A percentile compares a stretch with the other conserved stretches of the same genome.
Conservation (phyloP, 441 rosid genomes). For the Mallotus repandus region DNA sequence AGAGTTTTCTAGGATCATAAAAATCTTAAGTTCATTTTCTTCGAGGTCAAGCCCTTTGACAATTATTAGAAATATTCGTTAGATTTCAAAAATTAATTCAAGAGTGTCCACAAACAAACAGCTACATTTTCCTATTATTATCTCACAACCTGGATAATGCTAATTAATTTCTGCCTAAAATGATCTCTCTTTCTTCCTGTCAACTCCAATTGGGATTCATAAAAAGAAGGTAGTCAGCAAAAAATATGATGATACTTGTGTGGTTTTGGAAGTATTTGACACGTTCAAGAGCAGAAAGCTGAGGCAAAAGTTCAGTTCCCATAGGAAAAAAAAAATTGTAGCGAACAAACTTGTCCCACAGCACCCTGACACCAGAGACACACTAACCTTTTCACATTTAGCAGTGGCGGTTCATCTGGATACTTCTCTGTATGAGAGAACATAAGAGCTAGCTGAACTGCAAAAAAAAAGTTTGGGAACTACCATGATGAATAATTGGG, state of each 20-base stretch:
- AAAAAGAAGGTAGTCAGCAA: not conserved
- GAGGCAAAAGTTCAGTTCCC: not conserved
- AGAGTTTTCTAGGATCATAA: not conserved
- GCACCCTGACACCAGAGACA: conserved; percentile 16
- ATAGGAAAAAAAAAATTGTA: not conserved
- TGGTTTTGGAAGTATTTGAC: not conserved
- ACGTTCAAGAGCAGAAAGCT: not conserved
- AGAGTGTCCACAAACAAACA: not conserved
- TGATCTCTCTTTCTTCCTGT: not conserved
- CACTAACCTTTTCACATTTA: conserved; percentile 71
- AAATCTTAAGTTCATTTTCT: too few relatives aligned
- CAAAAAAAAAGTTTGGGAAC: conserved; percentile 35
- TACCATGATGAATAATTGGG: conserved; percentile 14
- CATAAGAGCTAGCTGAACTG: conserved; percentile 87
- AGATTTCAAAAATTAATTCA: not conserved
- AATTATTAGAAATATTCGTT: not conserved
- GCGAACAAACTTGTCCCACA: not conserved
- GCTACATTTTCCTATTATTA: not conserved
- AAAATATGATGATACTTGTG: not conserved
- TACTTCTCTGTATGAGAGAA: conserved; percentile 88
- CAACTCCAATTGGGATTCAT: not conserved
- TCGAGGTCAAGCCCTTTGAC: too few relatives aligned
- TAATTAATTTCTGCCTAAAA: not conserved
- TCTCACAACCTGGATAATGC: not conserved
- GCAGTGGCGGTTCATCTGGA: conserved; percentile 86